Percentiles rank a stretch among this genome's conserved stretches.
These are phyloP conservation scores for Mycosphaerella sp. DNA, from an alignment of 2,329 filamentous ascomycete species.

Conservation along the genomic window DNA sequence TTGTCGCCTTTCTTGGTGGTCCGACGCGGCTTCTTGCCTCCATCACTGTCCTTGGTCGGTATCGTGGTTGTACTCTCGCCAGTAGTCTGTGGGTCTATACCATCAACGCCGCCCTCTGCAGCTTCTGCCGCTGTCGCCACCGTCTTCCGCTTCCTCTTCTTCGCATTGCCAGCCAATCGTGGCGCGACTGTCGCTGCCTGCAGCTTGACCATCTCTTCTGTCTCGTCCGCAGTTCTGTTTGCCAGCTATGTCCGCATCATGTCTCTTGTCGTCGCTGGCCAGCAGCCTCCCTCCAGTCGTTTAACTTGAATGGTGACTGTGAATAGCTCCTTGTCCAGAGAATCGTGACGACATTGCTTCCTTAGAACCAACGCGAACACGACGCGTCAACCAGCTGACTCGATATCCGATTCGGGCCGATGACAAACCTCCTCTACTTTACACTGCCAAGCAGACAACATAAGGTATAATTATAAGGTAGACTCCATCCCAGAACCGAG, in stretches of 20 bases:
- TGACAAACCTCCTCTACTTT: background rate
- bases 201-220: slow-evolving; percentile 39
- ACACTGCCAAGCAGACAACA: background rate
- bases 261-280: background rate
- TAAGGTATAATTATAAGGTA: too few species aligned
- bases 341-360: slow-evolving; percentile 7
- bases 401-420: background rate
- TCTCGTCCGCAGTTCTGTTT: background rate
- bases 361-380: background rate
- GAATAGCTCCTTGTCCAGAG: background rate
- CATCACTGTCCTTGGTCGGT: slow-evolving; percentile 53
- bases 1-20: slow-evolving; percentile 37
- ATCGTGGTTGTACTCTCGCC: slow-evolving; percentile 37
- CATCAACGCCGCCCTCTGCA: slow-evolving; percentile 5
- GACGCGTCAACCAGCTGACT: background rate
- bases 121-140: slow-evolving; percentile 3
- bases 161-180: slow-evolving; percentile 9
- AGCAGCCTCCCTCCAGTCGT: background rate
- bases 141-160: slow-evolving; percentile 17
- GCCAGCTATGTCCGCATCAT: background rate
- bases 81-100: slow-evolving; percentile 1
- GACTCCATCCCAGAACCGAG: background rate
- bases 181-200: slow-evolving; percentile 41
- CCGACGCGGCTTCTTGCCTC: slow-evolving; percentile 48
- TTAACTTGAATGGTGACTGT: background rate